Evolutionary conservation across 108 stramenopile genomes (phyloP), one percentile per base, ranked within the genome.

Genomic region (Skeletonema costatum): DNA sequence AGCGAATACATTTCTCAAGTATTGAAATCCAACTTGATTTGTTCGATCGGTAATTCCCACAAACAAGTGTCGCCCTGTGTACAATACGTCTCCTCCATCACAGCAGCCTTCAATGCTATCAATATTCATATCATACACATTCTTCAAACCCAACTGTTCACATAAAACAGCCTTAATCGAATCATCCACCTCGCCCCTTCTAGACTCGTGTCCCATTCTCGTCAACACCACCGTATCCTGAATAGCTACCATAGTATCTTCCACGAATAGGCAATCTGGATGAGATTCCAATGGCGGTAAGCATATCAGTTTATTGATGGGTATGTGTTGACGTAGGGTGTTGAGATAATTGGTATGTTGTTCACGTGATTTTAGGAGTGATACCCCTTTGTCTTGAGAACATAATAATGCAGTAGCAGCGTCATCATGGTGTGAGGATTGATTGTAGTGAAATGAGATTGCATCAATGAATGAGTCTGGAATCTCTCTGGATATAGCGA

Each of bases 41-140:
- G 92, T 92, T 13, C 92, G 74, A 25, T 78, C 67, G 16, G 80
- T 84, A 9, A 90, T 21, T 3, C 89, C 92, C 0, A 92, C 89
- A 80, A 90, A 92, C 48, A 92, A 66, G 73, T 92, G 89, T 11
- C 88, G 61, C 1, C 82, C 85, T 0, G 92, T 87, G 61, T 78
- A 85, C 64, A 92, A 58, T 17, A 92, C 87, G 75, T 92, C 92
- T 0, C 92, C 92, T 29, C 92, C 92, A 85, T 92, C 92, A 63
- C 86, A 88, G 16, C 60, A 13, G 0, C 25, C 25, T 25, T 25
- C 25, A 25, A 25, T 25, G 25, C 25, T 25, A 25, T 25, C 19
- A 13, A 76, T 61, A 13, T 83, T 42, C 91, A 92, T 89, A 44
- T 88, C 87, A 32, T 68, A 33, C 16, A 89, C 76, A 66, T 75